These are phyloP conservation scores for Teunomyces pallodes DNA, from an alignment of 805 yeast genomes.

Conservation along the genomic window DNA sequence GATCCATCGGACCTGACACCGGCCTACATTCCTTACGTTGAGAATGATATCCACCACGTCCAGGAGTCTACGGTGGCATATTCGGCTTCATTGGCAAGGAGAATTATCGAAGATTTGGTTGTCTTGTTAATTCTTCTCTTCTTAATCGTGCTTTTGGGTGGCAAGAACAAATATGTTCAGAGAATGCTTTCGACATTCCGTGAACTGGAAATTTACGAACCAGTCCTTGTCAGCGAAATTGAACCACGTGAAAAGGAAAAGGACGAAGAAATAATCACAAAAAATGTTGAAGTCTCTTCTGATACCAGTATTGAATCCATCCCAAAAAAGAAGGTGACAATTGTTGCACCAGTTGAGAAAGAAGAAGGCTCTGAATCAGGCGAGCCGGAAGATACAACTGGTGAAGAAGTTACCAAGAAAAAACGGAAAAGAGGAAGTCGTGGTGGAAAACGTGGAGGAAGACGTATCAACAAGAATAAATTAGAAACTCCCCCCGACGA, in stretches of 20 bases:
- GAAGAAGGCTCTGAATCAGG: conserved; percentile 11
- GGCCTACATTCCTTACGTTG: background rate
- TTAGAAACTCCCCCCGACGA: conserved; percentile 15
- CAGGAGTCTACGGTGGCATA: background rate
- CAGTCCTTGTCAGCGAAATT: background rate
- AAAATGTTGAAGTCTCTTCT: background rate
- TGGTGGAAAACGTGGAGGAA: conserved; percentile 66
- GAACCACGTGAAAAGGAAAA: background rate
- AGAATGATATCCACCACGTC: background rate
- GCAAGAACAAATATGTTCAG: conserved; percentile 7
- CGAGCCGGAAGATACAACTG: conserved; percentile 5
- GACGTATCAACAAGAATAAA: conserved; percentile 35
- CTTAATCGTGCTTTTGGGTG: conserved; percentile 36
- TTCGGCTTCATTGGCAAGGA: background rate
- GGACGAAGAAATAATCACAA: background rate
- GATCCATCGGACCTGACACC: conserved; percentile 3
- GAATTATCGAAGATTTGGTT: conserved; percentile 47
- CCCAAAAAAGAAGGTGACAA: conserved; percentile 17
- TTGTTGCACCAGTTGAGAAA: conserved; percentile 17
- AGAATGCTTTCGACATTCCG: conserved; percentile 6
- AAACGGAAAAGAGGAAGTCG: conserved; percentile 81
- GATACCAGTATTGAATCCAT: background rate
- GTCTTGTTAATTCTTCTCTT: conserved; percentile 39
- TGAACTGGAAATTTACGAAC: background rate
- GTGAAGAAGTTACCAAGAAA: conserved; percentile 31